A percentile compares a stretch with the other conserved stretches of the same genome.
phyloP scores from a whole-genome alignment of 2,329 filamentous ascomycete species.

The Stagonosporopsis rhizophila region DNA sequence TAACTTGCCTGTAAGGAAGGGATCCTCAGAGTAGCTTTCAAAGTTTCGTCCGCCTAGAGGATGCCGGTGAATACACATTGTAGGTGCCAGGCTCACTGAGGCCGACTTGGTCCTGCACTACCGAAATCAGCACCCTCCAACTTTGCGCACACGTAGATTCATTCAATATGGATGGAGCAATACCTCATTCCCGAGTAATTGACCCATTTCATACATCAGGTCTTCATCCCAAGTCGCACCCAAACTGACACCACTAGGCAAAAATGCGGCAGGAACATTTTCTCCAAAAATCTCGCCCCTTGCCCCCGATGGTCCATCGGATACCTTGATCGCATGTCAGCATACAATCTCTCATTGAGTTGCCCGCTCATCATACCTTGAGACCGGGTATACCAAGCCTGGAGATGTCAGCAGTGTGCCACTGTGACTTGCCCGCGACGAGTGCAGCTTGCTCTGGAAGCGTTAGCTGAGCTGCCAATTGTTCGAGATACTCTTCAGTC shows the following conservation, averaged over 20 bases:
- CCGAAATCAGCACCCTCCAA: not conserved
- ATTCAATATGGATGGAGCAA: too few species aligned
- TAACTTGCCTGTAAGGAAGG: not conserved
- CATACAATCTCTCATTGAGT: too few species aligned
- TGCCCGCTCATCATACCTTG: too few species aligned
- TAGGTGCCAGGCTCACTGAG: conserved; percentile 22
- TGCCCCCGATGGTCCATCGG: not conserved
- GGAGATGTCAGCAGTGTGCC: conserved; percentile 13
- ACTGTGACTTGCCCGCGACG: not conserved
- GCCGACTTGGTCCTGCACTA: conserved; percentile 17
- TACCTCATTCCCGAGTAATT: too few species aligned
- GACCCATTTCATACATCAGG: not conserved
- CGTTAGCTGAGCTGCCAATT: too few species aligned
- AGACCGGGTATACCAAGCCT: not conserved
- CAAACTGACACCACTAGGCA: not conserved
- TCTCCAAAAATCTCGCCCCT: not conserved
- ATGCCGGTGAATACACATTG: conserved; percentile 36
- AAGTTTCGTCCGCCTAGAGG: conserved; percentile 24
- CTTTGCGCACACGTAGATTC: too few species aligned
- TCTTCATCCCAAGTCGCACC: not conserved
- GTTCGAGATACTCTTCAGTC: too few species aligned
- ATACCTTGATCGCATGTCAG: too few species aligned
- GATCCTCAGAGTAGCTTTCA: conserved; percentile 24
- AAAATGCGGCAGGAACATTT: not conserved
- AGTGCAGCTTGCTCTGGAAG: too few species aligned